Conservation (phyloP, 163 green algal species). For the Prototheca wickerhamii region DNA sequence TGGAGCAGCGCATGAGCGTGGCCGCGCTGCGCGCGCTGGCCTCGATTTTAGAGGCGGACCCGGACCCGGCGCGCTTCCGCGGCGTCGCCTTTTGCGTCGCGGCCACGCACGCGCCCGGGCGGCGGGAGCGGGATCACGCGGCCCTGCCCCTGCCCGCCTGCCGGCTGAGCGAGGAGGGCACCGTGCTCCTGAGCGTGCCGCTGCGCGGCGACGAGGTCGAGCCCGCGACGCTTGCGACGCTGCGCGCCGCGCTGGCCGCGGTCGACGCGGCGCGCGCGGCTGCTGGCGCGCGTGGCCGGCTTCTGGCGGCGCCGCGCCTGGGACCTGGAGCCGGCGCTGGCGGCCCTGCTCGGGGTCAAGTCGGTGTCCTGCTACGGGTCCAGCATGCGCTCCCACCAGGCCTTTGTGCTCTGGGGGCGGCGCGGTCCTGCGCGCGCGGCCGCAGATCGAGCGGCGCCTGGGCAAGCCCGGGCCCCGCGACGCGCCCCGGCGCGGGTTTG, state of each 20-base stretch:
- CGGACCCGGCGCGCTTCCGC: too few relatives aligned
- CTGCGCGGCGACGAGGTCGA: conserved; percentile 65
- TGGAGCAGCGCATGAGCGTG: conserved; percentile 60
- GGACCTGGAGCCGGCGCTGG: conserved; percentile 52
- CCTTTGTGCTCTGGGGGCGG: conserved; percentile 85
- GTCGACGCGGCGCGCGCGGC: conserved; percentile 63
- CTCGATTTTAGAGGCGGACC: too few relatives aligned
- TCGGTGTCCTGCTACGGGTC: conserved; percentile 73
- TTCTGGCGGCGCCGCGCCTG: conserved; percentile 60
- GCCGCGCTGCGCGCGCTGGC: conserved; percentile 55
- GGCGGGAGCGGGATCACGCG: too few relatives aligned
- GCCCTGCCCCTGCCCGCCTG: too few relatives aligned
- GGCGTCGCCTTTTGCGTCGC: too few relatives aligned
- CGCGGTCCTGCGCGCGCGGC: conserved; percentile 57
- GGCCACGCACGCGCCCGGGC: too few relatives aligned
- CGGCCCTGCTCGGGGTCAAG: conserved; percentile 59
- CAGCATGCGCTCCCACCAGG: conserved; percentile 55
- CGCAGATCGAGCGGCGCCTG: conserved; percentile 9
- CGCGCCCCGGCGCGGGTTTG: conserved; percentile 33
- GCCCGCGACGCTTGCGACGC: conserved; percentile 57
- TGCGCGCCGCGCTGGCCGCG: conserved; percentile 28
- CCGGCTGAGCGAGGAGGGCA: too few relatives aligned
- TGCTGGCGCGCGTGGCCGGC: conserved; percentile 49
- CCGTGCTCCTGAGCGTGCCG: too few relatives aligned
- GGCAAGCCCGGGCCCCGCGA: conserved; percentile 13